Percentiles rank a stretch among this genome's conserved stretches.
Conservation (phyloP, 305 asterid species). For the Galium porrigens region DNA sequence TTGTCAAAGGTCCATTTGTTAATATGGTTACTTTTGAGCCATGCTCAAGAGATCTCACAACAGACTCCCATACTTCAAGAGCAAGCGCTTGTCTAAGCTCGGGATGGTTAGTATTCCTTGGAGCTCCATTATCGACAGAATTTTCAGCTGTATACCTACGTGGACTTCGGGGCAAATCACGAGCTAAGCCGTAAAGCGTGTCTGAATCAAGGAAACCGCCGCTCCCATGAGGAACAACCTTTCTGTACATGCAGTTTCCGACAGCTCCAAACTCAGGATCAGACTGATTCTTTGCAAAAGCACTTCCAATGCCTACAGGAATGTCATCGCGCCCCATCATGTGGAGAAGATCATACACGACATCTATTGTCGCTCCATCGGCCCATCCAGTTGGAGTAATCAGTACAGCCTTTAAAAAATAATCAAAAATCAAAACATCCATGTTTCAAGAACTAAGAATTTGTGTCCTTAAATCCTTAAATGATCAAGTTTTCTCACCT, state of each 20-base stretch:
- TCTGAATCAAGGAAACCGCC: conserved; percentile 84
- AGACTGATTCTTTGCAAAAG: conserved; percentile 48
- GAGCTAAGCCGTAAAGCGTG: conserved; percentile 66
- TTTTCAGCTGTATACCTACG: conserved; percentile 75
- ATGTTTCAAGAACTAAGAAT: not conserved
- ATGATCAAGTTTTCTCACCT: conserved; percentile 26
- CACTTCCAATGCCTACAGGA: conserved; percentile 63
- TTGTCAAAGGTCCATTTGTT: conserved; percentile 82
- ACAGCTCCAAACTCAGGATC: conserved; percentile 32
- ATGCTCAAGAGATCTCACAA: conserved; percentile 34
- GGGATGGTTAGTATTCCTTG: conserved; percentile 64
- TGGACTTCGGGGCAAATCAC: conserved; percentile 65
- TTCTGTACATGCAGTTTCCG: conserved; percentile 61
- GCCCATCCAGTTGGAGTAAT: conserved; percentile 88
- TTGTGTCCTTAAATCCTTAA: not conserved
- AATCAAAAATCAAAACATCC: not conserved
- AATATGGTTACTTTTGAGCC: conserved; percentile 51
- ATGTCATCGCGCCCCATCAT: conserved; percentile 96
- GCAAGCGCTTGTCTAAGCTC: conserved; percentile 75
- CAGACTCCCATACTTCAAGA: conserved; percentile 51
- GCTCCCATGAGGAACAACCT: conserved; percentile 67
- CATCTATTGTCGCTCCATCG: conserved; percentile 67
- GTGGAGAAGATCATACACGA: conserved; percentile 62
- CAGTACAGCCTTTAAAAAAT: conserved; percentile 49
- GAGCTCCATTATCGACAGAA: conserved; percentile 57